These are phyloP conservation scores for Paracamarosporium sp. DNA, from an alignment of 2,329 filamentous ascomycete species.

Conservation along the genomic window DNA sequence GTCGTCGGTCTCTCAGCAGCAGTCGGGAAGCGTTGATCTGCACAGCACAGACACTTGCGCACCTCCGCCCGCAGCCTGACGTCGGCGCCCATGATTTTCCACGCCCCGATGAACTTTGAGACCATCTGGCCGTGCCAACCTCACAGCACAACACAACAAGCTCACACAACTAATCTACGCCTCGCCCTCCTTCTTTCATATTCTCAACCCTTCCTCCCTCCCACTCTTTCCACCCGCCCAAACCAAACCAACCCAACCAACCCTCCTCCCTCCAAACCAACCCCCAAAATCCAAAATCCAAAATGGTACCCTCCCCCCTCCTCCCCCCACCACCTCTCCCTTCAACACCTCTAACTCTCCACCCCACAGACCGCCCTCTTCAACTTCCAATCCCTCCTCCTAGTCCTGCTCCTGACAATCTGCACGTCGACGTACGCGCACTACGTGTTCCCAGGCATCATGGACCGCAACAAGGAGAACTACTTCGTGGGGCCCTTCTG, in stretches of 20 bases:
- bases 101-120: neutral
- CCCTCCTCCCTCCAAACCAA: neutral
- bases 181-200: too few species aligned
- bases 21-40: too few species aligned
- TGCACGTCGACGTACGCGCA: constrained; percentile 96
- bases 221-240: neutral
- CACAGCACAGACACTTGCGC: neutral
- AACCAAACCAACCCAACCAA: neutral
- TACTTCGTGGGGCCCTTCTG: constrained; percentile 88
- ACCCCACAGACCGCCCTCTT: constrained; percentile 83
- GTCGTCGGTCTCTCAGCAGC: too few species aligned
- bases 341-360: constrained; percentile 5
- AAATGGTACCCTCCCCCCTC: neutral
- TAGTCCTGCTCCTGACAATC: constrained; percentile 92
- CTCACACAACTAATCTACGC: too few species aligned
- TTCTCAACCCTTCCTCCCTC: neutral
- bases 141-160: too few species aligned
- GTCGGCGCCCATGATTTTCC: constrained; percentile 15
- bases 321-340: neutral
- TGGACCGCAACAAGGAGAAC: constrained; percentile 89
- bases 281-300: neutral
- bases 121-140: neutral
- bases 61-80: neutral
- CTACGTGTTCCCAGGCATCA: constrained; percentile 84
- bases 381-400: constrained; percentile 96